Conservation (phyloP, 2,329 filamentous ascomycete genomes). For the Uncinocarpus reesii region DNA sequence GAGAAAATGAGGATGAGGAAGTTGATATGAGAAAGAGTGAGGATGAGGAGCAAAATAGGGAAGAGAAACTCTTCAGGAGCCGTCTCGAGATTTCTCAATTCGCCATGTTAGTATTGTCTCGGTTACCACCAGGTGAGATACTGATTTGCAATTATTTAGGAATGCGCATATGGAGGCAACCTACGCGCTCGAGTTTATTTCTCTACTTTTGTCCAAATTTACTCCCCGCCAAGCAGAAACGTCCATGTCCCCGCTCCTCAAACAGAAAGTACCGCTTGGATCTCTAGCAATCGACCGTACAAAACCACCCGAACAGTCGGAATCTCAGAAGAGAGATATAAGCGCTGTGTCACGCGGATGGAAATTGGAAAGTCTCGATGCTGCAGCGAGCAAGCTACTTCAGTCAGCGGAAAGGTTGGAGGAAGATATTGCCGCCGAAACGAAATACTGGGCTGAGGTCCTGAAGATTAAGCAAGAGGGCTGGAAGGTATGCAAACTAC, state of each 20-base stretch:
- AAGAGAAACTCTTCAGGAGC: slow-evolving; percentile 36
- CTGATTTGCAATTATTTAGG: slow-evolving; percentile 21
- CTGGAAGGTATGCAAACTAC: slow-evolving; percentile 74
- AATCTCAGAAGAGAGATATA: slow-evolving; percentile 46
- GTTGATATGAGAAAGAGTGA: slow-evolving; percentile 35
- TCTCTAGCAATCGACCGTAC: slow-evolving; percentile 61
- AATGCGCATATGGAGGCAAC: slow-evolving; percentile 42
- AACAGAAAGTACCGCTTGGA: slow-evolving; percentile 61
- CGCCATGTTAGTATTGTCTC: slow-evolving; percentile 28
- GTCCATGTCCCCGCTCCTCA: slow-evolving; percentile 61
- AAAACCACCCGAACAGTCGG: slow-evolving; percentile 49
- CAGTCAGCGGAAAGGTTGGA: slow-evolving; percentile 62
- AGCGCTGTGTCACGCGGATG: slow-evolving; percentile 54
- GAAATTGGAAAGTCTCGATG: slow-evolving; percentile 66
- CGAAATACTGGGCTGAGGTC: slow-evolving; percentile 80
- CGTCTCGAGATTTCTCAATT: slow-evolving; percentile 38
- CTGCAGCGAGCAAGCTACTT: slow-evolving; percentile 62
- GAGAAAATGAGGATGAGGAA: slow-evolving; percentile 41
- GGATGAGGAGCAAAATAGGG: slow-evolving; percentile 30
- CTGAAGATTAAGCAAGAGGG: slow-evolving; percentile 69
- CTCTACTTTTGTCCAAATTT: slow-evolving; percentile 72
- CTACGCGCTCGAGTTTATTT: slow-evolving; percentile 70
- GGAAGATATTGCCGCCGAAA: slow-evolving; percentile 67
- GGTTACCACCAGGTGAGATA: no score
- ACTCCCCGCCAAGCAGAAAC: slow-evolving; percentile 57